Percentiles rank a stretch among this genome's conserved stretches.
Evolutionary conservation across 2,329 filamentous ascomycete species (phyloP).

Genomic region (Harringtonia lauricola): DNA sequence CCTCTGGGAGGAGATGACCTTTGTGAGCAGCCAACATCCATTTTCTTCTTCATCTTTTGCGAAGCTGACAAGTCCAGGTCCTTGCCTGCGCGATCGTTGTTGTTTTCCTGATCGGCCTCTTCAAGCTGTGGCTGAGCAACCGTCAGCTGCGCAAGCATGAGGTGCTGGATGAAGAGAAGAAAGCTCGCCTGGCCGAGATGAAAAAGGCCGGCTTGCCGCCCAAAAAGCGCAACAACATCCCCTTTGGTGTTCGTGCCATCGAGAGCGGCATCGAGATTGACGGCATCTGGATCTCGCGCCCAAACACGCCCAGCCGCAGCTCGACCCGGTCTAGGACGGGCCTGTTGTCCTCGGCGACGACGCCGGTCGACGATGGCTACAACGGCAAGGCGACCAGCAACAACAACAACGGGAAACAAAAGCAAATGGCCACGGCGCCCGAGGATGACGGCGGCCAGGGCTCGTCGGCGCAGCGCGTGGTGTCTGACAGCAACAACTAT

Average conservation of each 20-base stretch:
- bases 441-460: too few species aligned
- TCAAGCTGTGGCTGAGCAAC: slow-evolving; percentile 56
- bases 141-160: slow-evolving; percentile 45
- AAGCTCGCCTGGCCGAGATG: slow-evolving; percentile 39
- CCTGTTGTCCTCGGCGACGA: background rate
- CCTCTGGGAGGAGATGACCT: slow-evolving; percentile 82
- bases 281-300: slow-evolving; percentile 65
- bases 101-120: slow-evolving; percentile 56
- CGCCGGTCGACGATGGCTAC: background rate
- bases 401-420: slow-evolving; percentile 7
- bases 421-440: too few species aligned
- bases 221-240: slow-evolving; percentile 45
- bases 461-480: too few species aligned
- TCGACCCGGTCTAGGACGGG: slow-evolving; percentile 11
- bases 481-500: slow-evolving; percentile 6
- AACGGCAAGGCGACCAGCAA: slow-evolving; percentile 8
- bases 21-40: slow-evolving; percentile 56
- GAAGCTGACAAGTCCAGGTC: slow-evolving; percentile 38
- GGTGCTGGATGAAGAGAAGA: slow-evolving; percentile 55
- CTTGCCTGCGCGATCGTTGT: slow-evolving; percentile 59
- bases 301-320: slow-evolving; percentile 25
- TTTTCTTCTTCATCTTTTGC: too few species aligned
- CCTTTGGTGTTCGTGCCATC: slow-evolving; percentile 78
- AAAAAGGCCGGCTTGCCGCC: slow-evolving; percentile 40
- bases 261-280: slow-evolving; percentile 76